Percentiles rank a stretch among this genome's conserved stretches.
These are phyloP conservation scores for Polytolypa hystricis DNA, from an alignment of 2,329 filamentous ascomycete species.

Conservation along the genomic window DNA sequence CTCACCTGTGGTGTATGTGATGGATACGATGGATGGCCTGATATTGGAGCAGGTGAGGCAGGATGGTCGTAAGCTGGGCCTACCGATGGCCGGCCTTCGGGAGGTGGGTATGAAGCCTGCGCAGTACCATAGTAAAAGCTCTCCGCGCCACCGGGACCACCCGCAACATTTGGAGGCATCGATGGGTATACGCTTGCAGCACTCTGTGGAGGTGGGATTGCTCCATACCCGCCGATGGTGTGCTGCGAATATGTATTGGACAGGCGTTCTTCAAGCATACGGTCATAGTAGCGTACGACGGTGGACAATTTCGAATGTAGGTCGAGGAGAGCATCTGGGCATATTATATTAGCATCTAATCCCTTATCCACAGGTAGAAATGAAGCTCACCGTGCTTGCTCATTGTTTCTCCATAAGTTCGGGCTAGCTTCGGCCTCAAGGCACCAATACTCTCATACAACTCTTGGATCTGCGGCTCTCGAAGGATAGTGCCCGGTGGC, in stretches of 20 bases:
- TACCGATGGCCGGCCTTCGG: conserved; percentile 12
- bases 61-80: background rate
- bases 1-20: conserved; percentile 8
- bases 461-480: conserved; percentile 96
- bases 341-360: conserved; percentile 14
- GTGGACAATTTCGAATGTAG: conserved; percentile 91
- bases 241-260: conserved; percentile 88
- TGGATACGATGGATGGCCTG: conserved; percentile 16
- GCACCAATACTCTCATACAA: conserved; percentile 95
- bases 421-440: conserved; percentile 80
- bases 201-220: conserved; percentile 35
- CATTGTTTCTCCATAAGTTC: conserved; percentile 97
- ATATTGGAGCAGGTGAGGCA: conserved; percentile 7
- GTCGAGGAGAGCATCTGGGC: conserved; percentile 82
- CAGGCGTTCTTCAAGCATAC: conserved; percentile 91
- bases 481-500: conserved; percentile 86
- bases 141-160: conserved; percentile 49
- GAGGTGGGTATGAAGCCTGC: conserved; percentile 40
- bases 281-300: conserved; percentile 92
- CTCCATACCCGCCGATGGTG: conserved; percentile 51
- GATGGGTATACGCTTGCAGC: conserved; percentile 59
- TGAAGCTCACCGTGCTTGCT: conserved; percentile 76
- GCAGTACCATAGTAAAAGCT: conserved; percentile 62
- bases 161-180: conserved; percentile 46
- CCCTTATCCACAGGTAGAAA: background rate